Conservation (phyloP, 1,139 yeast genomes). For the Eremothecium gossypii region DNA sequence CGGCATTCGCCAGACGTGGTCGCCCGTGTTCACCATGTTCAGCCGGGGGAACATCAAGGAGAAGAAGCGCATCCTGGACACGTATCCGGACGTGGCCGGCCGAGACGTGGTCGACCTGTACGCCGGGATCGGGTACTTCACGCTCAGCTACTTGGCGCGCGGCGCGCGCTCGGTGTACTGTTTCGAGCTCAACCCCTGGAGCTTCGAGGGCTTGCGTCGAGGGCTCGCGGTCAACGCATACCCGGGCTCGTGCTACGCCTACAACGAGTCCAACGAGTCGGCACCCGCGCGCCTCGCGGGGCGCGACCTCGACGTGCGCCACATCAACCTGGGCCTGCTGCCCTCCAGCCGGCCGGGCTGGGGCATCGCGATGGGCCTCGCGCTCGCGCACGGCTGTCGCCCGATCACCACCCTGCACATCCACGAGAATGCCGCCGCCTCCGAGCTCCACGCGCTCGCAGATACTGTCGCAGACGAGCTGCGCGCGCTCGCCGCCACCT, state of each 20-base stretch:
- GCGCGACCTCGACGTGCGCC: constrained; percentile 36
- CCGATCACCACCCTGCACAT: constrained; percentile 42
- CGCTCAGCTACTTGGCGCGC: constrained; percentile 53
- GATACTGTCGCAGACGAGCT: neutral
- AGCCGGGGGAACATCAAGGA: constrained; percentile 84
- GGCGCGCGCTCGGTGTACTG: constrained; percentile 50
- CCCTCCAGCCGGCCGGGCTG: constrained; percentile 64
- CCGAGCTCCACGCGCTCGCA: neutral
- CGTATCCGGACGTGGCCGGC: constrained; percentile 31
- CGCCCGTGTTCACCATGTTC: constrained; percentile 80
- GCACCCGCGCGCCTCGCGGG: constrained; percentile 31
- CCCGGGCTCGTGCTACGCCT: constrained; percentile 28
- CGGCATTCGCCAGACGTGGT: constrained; percentile 74
- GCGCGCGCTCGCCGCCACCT: constrained; percentile 5
- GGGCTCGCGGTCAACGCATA: constrained; percentile 45
- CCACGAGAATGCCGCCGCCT: constrained; percentile 54
- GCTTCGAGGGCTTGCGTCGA: constrained; percentile 56
- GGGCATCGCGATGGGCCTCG: constrained; percentile 36
- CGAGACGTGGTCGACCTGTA: constrained; percentile 58
- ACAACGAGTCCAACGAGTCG: constrained; percentile 50
- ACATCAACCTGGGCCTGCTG: constrained; percentile 67
- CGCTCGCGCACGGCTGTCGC: constrained; percentile 11
- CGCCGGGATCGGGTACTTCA: constrained; percentile 82
- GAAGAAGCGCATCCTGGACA: constrained; percentile 52
- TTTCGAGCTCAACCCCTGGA: constrained; percentile 87